Percentiles rank a stretch among this genome's conserved stretches.
Evolutionary conservation across 169 alveolate species (phyloP).

Genomic region (Babesia ovata): DNA sequence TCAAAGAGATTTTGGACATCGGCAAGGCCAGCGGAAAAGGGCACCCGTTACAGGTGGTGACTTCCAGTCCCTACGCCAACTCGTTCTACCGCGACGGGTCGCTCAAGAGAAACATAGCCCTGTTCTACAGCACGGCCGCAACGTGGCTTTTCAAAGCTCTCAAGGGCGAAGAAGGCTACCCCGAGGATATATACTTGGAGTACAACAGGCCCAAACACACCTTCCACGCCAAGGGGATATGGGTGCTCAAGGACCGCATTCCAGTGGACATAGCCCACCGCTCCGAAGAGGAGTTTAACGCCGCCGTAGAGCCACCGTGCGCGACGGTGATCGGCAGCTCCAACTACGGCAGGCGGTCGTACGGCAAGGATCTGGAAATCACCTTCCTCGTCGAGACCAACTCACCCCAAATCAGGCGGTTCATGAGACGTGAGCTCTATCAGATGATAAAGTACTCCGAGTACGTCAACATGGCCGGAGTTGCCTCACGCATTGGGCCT

Average conservation of each 20-base stretch:
- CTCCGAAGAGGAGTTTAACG: constrained; percentile 47
- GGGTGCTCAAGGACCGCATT: constrained; percentile 60
- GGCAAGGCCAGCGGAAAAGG: constrained; percentile 34
- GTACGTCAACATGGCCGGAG: constrained; percentile 50
- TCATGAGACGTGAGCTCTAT: constrained; percentile 71
- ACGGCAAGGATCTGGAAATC: constrained; percentile 75
- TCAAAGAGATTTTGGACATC: constrained; percentile 45
- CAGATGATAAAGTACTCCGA: constrained; percentile 64
- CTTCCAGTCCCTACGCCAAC: constrained; percentile 79
- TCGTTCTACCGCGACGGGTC: constrained; percentile 68
- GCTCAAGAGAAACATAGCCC: constrained; percentile 49
- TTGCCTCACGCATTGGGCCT: constrained; percentile 17
- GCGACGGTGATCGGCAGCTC: constrained; percentile 79
- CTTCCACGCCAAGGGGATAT: constrained; percentile 74
- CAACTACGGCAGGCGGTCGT: constrained; percentile 74
- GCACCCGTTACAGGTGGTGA: constrained; percentile 66
- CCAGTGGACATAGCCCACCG: constrained; percentile 37
- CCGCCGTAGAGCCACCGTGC: constrained; percentile 63
- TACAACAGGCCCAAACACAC: constrained; percentile 64
- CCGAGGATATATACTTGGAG: constrained; percentile 52
- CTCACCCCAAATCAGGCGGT: constrained; percentile 58
- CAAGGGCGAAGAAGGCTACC: constrained; percentile 19
- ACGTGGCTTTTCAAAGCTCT: constrained; percentile 19
- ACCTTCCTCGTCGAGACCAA: constrained; percentile 74
- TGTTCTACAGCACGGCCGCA: constrained; percentile 30